Percentiles rank a stretch among this genome's conserved stretches.
Evolutionary conservation across 139 green algal genomes (phyloP).

Genomic region (Tetraselmis chui): DNA sequence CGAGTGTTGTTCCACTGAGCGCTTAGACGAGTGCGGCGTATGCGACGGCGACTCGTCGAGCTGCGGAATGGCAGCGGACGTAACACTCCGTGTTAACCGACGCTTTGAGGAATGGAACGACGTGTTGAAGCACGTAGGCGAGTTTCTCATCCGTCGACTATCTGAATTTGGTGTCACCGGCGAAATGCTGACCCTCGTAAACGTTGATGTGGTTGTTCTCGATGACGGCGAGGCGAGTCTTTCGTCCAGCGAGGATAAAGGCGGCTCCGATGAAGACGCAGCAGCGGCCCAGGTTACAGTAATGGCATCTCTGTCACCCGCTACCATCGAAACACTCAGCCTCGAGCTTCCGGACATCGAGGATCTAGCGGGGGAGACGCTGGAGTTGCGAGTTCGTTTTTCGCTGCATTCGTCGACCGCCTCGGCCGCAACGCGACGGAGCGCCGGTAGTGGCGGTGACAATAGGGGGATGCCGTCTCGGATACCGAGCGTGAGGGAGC

Average conservation of each 20-base stretch:
- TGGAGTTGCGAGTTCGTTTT: not conserved
- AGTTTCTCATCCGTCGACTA: not conserved
- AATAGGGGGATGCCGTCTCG: not conserved
- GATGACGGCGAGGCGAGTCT: not conserved
- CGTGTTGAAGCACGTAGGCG: not conserved
- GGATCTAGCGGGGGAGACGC: not conserved
- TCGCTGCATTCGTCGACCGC: not conserved
- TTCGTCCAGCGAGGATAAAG: not conserved
- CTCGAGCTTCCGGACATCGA: not conserved
- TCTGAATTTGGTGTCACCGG: not conserved
- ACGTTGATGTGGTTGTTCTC: not conserved
- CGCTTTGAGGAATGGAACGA: not conserved
- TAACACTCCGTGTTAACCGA: not conserved
- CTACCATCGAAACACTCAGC: not conserved
- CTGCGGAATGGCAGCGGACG: slow-evolving; percentile 14
- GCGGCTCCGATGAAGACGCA: not conserved
- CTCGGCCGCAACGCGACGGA: not conserved
- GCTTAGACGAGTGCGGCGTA: slow-evolving; percentile 46
- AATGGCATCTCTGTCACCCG: not conserved
- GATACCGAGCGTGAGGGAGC: not conserved
- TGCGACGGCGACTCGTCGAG: slow-evolving; percentile 35
- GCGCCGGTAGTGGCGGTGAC: too few species aligned
- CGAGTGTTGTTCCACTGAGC: slow-evolving; percentile 31
- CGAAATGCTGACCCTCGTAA: not conserved
- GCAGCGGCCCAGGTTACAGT: not conserved